Conservation (phyloP, 441 rosid genomes). For the Gossypium armourianum region DNA sequence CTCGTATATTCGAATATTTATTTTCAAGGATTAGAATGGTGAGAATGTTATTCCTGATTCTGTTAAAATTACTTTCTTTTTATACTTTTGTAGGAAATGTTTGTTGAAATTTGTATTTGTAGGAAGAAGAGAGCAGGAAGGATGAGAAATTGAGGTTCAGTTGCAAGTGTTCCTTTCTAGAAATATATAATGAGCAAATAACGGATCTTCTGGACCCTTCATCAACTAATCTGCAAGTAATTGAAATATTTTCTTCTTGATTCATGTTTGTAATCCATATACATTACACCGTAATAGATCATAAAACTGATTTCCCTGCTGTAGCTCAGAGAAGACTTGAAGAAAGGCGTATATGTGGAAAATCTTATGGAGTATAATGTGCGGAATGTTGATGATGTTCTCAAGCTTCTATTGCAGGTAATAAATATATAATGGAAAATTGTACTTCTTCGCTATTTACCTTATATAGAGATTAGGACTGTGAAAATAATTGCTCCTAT, state of each 20-base stretch:
- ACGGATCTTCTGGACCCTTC: slow-evolving; percentile 84
- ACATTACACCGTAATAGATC: slow-evolving; percentile 10
- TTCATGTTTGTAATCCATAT: slow-evolving; percentile 10
- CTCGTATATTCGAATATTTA: slow-evolving; percentile 68
- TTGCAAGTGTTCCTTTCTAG: slow-evolving; percentile 88
- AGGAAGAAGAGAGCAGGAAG: slow-evolving; percentile 78
- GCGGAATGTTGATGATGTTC: slow-evolving; percentile 53
- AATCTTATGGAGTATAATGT: slow-evolving; percentile 66
- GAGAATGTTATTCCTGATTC: slow-evolving; percentile 3
- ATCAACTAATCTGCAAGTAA: slow-evolving; percentile 81
- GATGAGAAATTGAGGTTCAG: slow-evolving; percentile 63
- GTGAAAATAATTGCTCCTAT: slow-evolving; percentile 11
- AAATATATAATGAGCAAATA: slow-evolving; percentile 88
- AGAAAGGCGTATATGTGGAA: slow-evolving; percentile 80
- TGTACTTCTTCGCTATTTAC: slow-evolving; percentile 2
- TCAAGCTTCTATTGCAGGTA: slow-evolving; percentile 67
- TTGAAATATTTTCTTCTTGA: slow-evolving; percentile 8
- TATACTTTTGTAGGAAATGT: slow-evolving; percentile 5
- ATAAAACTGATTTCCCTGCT: slow-evolving; percentile 25
- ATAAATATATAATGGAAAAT: slow-evolving; percentile 9
- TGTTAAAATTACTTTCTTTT: background rate
- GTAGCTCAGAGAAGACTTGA: slow-evolving; percentile 86
- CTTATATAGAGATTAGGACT: slow-evolving; percentile 8
- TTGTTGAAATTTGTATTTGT: slow-evolving; percentile 15
- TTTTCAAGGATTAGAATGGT: slow-evolving; percentile 71